A percentile compares a stretch with the other conserved stretches of the same genome.
Evolutionary conservation across 805 yeast genomes (phyloP).

Genomic region (Metschnikowia matae): DNA sequence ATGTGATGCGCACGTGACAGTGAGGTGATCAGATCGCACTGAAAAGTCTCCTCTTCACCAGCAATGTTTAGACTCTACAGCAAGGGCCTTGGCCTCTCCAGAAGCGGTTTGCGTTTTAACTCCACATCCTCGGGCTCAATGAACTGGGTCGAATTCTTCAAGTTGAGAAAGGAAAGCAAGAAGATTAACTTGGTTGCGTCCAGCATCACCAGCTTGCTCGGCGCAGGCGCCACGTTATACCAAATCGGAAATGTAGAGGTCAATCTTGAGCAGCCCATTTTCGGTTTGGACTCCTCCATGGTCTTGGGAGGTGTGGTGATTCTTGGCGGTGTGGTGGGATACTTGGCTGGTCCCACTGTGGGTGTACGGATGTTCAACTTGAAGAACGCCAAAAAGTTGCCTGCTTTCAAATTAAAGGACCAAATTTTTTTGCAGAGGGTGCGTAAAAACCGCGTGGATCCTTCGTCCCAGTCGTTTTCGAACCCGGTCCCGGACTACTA

Average conservation of each 20-base stretch:
- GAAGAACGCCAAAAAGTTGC: constrained; percentile 44
- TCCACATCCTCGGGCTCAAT: constrained; percentile 26
- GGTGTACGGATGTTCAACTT: constrained; percentile 69
- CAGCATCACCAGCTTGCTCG: constrained; percentile 58
- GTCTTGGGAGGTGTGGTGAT: constrained; percentile 72
- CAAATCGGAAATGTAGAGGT: constrained; percentile 77
- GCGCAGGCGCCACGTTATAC: constrained; percentile 67
- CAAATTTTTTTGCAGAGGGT: constrained; percentile 70
- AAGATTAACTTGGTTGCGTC: constrained; percentile 66
- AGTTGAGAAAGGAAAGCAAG: constrained; percentile 71
- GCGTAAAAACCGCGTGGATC: constrained; percentile 81
- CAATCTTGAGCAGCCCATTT: constrained; percentile 79
- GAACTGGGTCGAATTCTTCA: constrained; percentile 79
- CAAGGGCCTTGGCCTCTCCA: not conserved
- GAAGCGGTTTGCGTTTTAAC: constrained; percentile 19
- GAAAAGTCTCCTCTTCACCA: constrained; percentile 2
- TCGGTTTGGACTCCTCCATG: constrained; percentile 87
- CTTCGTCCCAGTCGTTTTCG: constrained; percentile 80
- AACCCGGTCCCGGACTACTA: constrained; percentile 99
- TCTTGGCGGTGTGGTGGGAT: constrained; percentile 73
- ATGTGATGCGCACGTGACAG: not conserved
- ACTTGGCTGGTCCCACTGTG: constrained; percentile 73
- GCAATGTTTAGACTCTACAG: constrained; percentile 2
- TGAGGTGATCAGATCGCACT: constrained; percentile 1
- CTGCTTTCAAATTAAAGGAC: constrained; percentile 57